Evolutionary conservation across 2,329 filamentous ascomycete species (phyloP), one percentile per base, ranked within the genome.

Genomic region (Clonostachys chloroleuca): DNA sequence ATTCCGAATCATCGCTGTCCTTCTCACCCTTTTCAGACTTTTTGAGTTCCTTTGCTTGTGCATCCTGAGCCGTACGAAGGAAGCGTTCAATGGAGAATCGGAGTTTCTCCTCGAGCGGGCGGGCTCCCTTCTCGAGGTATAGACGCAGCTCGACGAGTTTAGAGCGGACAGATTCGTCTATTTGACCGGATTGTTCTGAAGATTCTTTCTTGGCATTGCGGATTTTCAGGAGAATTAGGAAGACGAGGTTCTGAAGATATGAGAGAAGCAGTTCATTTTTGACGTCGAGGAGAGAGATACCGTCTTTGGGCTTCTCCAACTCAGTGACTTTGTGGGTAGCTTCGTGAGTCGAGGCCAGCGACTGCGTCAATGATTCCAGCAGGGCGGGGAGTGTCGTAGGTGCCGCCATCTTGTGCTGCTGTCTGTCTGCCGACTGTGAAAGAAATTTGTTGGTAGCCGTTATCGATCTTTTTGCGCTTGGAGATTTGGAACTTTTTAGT

Each of bases 211-310:
- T 69, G 6, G 65, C 54, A 61, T 83, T 82, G 49, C 89, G 83
- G 17, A 97, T 67, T 60, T 95, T 92, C 36, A 95, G 68, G 2
- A 96, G 73, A 41, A 95, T 86, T 39, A 96, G 73, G 56, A 95
- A 95, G 41, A 94, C 89, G 5, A 97, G 81, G 59, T 96, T 95
- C 60, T 99, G 92, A 0, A 99, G 77, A 67, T 99, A 99, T 5
- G 92, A 92, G 37, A 99, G 83, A 16, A 99, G 83, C n/a, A 99
- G 78, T 63, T 99, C 94, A 68, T 95, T 97, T 72, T 99, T 99
- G 54, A 89, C 84, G 62, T 97, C 91, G 59, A 99, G 84, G 1
- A 99, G 82, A 1, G 94, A 96, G 49, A 99, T 94, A 61, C 94
- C 92, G 58, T 96, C 84, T 53, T 85, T 77, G 2, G 88, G 86